Conservation (phyloP, 148 eudicot genomes). For the Dianthus caryophyllus region DNA sequence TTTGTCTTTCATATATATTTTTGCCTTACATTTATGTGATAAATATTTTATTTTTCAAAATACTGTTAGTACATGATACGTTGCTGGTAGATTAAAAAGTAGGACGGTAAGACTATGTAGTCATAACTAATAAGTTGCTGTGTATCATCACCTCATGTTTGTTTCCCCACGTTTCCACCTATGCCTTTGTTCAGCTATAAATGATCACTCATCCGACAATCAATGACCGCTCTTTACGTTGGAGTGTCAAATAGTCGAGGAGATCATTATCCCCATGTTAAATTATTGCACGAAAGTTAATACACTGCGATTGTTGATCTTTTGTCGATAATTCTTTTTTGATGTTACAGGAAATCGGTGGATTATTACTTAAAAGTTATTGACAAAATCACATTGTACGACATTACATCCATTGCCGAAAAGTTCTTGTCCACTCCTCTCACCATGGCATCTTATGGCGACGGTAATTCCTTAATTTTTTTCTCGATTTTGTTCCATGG, state of each 20-base stretch:
- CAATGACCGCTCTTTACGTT: background rate
- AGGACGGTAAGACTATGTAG: background rate
- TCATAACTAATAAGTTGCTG: background rate
- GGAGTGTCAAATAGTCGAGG: no score
- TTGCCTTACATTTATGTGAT: no score
- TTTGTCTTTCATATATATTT: no score
- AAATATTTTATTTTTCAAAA: no score
- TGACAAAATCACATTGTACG: slow-evolving; percentile 57
- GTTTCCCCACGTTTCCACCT: background rate
- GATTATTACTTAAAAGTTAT: slow-evolving; percentile 63
- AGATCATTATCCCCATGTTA: no score
- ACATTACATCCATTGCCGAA: slow-evolving; percentile 49
- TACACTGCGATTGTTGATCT: no score
- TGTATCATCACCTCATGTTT: background rate
- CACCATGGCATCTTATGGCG: slow-evolving; percentile 86
- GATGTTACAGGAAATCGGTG: slow-evolving; percentile 59
- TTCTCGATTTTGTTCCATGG: background rate
- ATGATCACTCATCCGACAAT: background rate
- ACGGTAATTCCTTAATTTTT: slow-evolving; percentile 44
- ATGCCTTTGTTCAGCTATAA: background rate
- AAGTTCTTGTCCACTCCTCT: slow-evolving; percentile 80
- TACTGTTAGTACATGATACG: background rate
- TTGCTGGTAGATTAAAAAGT: background rate
- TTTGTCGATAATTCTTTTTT: background rate
- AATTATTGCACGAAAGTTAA: no score